Conservation (phyloP, 163 green algal species). For the Scenedesmus sp. region DNA sequence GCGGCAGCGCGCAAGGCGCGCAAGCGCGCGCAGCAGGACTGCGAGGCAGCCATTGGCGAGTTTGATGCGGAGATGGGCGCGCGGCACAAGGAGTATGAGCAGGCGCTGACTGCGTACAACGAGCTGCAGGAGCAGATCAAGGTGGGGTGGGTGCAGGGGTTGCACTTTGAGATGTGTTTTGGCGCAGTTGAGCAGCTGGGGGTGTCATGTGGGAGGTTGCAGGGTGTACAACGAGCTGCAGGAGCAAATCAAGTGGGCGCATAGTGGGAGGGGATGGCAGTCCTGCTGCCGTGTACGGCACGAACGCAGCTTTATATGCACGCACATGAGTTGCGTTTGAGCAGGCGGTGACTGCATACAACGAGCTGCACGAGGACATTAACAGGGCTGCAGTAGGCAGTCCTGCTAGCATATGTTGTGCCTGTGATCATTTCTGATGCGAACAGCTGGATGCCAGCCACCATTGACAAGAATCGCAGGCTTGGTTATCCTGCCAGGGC, state of each 20-base stretch:
- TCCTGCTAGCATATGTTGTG: neutral
- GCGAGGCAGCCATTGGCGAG: constrained; percentile 35
- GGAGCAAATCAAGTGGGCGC: no score
- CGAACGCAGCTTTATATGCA: no score
- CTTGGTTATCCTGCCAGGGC: no score
- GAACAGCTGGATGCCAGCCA: no score
- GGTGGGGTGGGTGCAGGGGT: neutral
- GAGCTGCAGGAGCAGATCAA: constrained; percentile 43
- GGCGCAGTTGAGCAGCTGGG: neutral
- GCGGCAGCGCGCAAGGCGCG: constrained; percentile 43
- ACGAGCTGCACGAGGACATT: neutral
- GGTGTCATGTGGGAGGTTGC: no score
- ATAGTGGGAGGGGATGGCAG: no score
- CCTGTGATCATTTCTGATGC: neutral
- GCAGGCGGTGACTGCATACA: neutral
- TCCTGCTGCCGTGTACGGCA: neutral
- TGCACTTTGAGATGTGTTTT: neutral
- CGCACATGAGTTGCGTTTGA: no score
- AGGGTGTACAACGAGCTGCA: no score
- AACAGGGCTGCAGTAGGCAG: neutral
- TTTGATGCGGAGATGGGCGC: constrained; percentile 45
- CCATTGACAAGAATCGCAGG: no score
- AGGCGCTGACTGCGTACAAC: constrained; percentile 7
- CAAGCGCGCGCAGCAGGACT: constrained; percentile 40
- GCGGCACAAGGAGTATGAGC: constrained; percentile 18